A percentile compares a stretch with the other conserved stretches of the same genome.
Evolutionary conservation across 1,139 yeast genomes (phyloP).

Genomic region (Tardiomyces blankii): DNA sequence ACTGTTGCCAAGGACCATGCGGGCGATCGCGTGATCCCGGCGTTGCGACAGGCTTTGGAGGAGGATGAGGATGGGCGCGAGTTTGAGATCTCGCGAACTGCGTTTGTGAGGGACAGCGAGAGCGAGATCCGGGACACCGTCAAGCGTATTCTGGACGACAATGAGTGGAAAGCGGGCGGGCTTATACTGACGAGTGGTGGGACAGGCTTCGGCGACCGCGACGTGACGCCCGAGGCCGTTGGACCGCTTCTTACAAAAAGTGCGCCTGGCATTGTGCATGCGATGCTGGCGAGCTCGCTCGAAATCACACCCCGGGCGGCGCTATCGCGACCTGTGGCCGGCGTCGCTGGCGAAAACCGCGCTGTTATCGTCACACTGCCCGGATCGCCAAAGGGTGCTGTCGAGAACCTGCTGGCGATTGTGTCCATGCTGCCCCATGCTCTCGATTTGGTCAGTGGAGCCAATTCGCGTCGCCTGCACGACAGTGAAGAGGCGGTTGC

Average conservation of each 20-base stretch:
- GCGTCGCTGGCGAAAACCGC: slow-evolving; percentile 21
- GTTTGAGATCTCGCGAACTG: slow-evolving; percentile 8
- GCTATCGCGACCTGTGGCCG: slow-evolving; percentile 39
- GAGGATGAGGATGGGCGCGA: slow-evolving; percentile 3
- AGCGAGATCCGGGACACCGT: slow-evolving; percentile 23
- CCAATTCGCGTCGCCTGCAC: slow-evolving; percentile 30
- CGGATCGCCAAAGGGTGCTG: slow-evolving; percentile 39
- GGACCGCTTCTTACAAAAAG: slow-evolving; percentile 29
- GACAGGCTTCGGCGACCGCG: slow-evolving; percentile 36
- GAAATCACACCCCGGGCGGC: slow-evolving; percentile 35
- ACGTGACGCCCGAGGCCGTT: slow-evolving; percentile 40
- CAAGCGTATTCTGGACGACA: slow-evolving; percentile 20
- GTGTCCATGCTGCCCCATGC: slow-evolving; percentile 32
- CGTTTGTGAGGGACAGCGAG: slow-evolving; percentile 10
- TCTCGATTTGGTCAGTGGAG: slow-evolving; percentile 25
- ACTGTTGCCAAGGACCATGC: slow-evolving; percentile 23
- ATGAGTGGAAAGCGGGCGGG: slow-evolving; percentile 18
- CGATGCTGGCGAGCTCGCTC: slow-evolving; percentile 32
- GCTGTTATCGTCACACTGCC: slow-evolving; percentile 35
- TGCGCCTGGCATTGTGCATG: slow-evolving; percentile 38
- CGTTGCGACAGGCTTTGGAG: slow-evolving; percentile 10
- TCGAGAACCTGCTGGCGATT: slow-evolving; percentile 32
- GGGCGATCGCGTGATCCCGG: slow-evolving; percentile 21
- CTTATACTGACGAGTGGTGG: slow-evolving; percentile 38
- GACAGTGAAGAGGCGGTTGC: slow-evolving; percentile 3